These are phyloP conservation scores for Paspalum notatum DNA, from an alignment of 176 grass and related monocot genomes.

Conservation along the genomic window DNA sequence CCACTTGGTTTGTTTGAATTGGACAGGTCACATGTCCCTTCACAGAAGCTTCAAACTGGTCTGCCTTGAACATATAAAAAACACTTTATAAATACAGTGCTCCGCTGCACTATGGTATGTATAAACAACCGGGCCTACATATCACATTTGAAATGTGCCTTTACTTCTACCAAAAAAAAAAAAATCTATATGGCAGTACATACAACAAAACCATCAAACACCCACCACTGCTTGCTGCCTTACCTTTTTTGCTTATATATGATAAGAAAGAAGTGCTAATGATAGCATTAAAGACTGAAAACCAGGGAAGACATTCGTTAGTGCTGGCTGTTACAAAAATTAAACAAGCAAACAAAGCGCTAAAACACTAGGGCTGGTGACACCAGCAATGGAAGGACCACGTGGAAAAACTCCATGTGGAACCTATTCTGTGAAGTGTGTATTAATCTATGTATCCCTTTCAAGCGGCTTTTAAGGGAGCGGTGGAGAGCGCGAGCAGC, in stretches of 20 bases:
- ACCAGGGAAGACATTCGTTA: constrained; percentile 19
- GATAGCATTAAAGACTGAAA: constrained; percentile 5
- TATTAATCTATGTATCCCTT: not conserved
- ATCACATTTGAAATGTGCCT: constrained; percentile 36
- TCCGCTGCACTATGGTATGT: not conserved
- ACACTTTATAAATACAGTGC: not conserved
- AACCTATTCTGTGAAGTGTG: constrained; percentile 45
- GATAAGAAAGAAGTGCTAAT: not conserved
- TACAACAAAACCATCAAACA: not conserved
- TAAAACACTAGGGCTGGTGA: constrained; percentile 3
- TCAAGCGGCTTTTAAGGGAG: constrained; percentile 13
- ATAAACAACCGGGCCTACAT: not conserved
- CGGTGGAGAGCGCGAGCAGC: not conserved
- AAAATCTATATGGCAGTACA: not conserved
- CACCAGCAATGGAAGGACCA: constrained; percentile 20
- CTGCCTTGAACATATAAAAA: not conserved
- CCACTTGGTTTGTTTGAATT: not conserved
- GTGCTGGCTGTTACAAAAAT: constrained; percentile 35
- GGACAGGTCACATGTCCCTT: not conserved
- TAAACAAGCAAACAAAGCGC: not conserved
- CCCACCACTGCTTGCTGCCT: not conserved
- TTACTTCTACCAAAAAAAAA: not conserved
- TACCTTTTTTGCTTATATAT: not conserved
- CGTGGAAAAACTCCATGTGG: constrained; percentile 20
- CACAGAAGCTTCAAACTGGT: not conserved